Evolutionary conservation across 805 yeast species (phyloP).

Genomic region (Myxozyma neotropica): DNA sequence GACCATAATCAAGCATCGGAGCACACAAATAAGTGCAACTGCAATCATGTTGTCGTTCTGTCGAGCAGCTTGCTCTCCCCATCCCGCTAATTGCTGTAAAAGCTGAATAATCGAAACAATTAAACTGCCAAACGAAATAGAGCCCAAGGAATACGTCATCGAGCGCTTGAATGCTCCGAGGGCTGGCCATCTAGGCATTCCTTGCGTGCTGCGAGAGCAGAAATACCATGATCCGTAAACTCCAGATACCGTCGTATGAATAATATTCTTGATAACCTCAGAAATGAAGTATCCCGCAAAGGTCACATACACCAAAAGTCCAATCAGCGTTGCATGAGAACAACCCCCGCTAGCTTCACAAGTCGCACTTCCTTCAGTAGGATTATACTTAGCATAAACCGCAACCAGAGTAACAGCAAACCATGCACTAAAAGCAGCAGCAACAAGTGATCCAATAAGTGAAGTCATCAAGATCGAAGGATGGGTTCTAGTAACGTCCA

Average conservation of each 20-base stretch:
- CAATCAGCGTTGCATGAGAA: slow-evolving; percentile 63
- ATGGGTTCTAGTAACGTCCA: slow-evolving; percentile 71
- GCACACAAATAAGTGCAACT: slow-evolving; percentile 56
- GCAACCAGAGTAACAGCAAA: slow-evolving; percentile 72
- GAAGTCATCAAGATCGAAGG: slow-evolving; percentile 71
- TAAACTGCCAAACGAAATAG: slow-evolving; percentile 82
- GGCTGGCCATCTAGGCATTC: slow-evolving; percentile 78
- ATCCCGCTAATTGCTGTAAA: slow-evolving; percentile 55
- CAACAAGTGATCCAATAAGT: slow-evolving; percentile 58
- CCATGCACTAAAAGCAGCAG: slow-evolving; percentile 65
- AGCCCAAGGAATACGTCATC: slow-evolving; percentile 83
- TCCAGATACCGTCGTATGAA: slow-evolving; percentile 81
- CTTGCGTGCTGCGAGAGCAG: slow-evolving; percentile 70
- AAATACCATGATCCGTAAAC: slow-evolving; percentile 92
- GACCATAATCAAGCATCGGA: slow-evolving; percentile 58
- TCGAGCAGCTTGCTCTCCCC: slow-evolving; percentile 55
- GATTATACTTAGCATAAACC: slow-evolving; percentile 75
- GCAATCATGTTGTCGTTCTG: slow-evolving; percentile 58
- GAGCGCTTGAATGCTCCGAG: slow-evolving; percentile 79
- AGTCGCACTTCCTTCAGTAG: slow-evolving; percentile 53
- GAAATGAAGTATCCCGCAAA: slow-evolving; percentile 83
- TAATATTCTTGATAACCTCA: slow-evolving; percentile 77
- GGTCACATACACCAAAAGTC: slow-evolving; percentile 69
- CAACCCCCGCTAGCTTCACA: slow-evolving; percentile 59
- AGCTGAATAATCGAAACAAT: slow-evolving; percentile 73